These are phyloP conservation scores for Clarireedia homoeocarpa DNA, from an alignment of 2,329 filamentous ascomycete species.

Conservation along the genomic window DNA sequence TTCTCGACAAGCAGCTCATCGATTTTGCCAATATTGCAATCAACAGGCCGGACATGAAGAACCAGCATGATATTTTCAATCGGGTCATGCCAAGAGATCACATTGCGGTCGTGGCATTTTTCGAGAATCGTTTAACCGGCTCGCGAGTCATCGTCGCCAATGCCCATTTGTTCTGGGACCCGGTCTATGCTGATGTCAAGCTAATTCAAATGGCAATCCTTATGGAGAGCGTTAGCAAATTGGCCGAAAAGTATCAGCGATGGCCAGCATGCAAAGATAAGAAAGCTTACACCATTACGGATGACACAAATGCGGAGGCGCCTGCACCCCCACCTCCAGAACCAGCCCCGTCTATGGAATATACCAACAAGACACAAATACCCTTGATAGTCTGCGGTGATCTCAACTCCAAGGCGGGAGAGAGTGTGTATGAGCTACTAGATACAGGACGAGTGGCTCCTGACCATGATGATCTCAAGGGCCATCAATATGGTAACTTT, in stretches of 20 bases:
- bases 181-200: conserved; percentile 85
- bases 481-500: conserved; percentile 85
- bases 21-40: conserved; percentile 90
- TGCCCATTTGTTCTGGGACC: conserved; percentile 93
- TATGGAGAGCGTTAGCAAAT: conserved; percentile 83
- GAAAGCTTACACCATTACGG: conserved; percentile 30
- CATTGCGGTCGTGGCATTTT: conserved; percentile 84
- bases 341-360: conserved; percentile 77
- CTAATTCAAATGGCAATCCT: conserved; percentile 91
- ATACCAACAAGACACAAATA: conserved; percentile 77
- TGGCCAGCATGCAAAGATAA: conserved; percentile 79
- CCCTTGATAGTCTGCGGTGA: conserved; percentile 89
- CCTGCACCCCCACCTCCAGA: conserved; percentile 50
- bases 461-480: conserved; percentile 71
- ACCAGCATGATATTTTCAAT: conserved; percentile 96
- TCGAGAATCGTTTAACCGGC: conserved; percentile 88
- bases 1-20: conserved; percentile 89
- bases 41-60: conserved; percentile 93
- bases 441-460: conserved; percentile 70
- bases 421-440: conserved; percentile 86
- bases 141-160: conserved; percentile 88
- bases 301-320: conserved; percentile 38
- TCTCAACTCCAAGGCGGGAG: conserved; percentile 85
- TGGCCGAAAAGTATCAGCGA: conserved; percentile 77
- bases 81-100: conserved; percentile 98